phyloP scores from a whole-genome alignment of 805 yeast species.

The Sugiyamaella smithiae region DNA sequence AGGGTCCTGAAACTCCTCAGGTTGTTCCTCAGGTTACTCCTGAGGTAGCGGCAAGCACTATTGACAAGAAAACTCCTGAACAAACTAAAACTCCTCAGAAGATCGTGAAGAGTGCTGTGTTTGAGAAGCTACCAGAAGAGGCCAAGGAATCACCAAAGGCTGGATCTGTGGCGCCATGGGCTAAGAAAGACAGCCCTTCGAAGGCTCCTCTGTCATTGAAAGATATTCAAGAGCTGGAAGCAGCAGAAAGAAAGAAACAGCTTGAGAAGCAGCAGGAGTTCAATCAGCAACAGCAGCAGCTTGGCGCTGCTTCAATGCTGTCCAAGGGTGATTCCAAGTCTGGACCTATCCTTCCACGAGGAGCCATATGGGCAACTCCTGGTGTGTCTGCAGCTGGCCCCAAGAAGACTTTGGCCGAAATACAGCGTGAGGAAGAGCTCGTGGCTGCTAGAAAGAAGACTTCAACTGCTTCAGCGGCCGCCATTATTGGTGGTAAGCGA shows the following conservation, averaged over 20 bases:
- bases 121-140: too few relatives aligned
- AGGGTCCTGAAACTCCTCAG: too few relatives aligned
- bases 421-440: constrained; percentile 39
- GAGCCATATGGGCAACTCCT: constrained; percentile 29
- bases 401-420: constrained; percentile 36
- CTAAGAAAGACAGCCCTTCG: constrained; percentile 19
- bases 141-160: too few relatives aligned
- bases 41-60: too few relatives aligned
- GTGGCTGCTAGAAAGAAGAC: constrained; percentile 21
- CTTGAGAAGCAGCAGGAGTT: constrained; percentile 20
- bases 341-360: constrained; percentile 25
- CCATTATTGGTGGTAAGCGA: constrained; percentile 3
- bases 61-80: too few relatives aligned
- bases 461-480: neutral
- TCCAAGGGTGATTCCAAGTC: neutral
- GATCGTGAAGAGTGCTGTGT: too few relatives aligned
- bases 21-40: too few relatives aligned
- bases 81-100: too few relatives aligned
- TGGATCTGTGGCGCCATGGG: constrained; percentile 31
- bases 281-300: constrained; percentile 18
- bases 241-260: constrained; percentile 22
- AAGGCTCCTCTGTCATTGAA: constrained; percentile 27
- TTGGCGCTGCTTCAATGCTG: constrained; percentile 4
- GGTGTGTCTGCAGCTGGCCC: constrained; percentile 24
- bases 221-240: constrained; percentile 35